Evolutionary conservation across 257 asterid species (phyloP).

Genomic region (Rhazya stricta): DNA sequence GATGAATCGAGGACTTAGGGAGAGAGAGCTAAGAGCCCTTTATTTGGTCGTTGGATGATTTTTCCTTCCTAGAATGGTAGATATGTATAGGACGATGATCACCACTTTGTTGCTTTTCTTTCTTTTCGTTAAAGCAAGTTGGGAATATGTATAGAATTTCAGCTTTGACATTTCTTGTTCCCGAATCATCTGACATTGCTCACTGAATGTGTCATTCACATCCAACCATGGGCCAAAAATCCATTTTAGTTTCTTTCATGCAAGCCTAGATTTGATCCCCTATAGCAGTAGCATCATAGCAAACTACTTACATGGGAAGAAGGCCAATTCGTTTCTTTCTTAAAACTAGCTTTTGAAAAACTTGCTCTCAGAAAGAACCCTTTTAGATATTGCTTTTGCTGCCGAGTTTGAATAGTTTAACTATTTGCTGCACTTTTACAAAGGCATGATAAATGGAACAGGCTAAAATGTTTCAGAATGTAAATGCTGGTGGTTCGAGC

Average conservation of each 20-base stretch:
- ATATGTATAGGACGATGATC: constrained; percentile 11
- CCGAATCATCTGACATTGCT: constrained; percentile 4
- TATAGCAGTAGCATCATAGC: neutral
- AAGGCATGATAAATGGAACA: too few relatives aligned
- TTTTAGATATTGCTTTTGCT: neutral
- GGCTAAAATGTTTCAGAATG: neutral
- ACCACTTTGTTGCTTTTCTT: constrained; percentile 31
- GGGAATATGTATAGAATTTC: neutral
- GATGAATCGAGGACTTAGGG: too few relatives aligned
- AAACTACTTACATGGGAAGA: neutral
- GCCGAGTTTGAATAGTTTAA: too few relatives aligned
- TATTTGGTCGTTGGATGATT: constrained; percentile 29
- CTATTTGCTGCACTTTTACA: neutral
- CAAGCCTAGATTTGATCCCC: neutral
- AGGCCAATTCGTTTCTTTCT: neutral
- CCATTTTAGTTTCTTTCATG: neutral
- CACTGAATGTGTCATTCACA: constrained; percentile 7
- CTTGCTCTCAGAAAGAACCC: neutral
- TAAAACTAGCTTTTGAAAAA: neutral
- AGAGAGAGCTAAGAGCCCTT: neutral
- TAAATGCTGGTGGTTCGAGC: neutral
- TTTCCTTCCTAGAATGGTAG: constrained; percentile 38
- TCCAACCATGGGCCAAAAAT: constrained; percentile 5
- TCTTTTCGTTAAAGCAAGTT: constrained; percentile 14
- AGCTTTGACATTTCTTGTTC: neutral